phyloP scores from a whole-genome alignment of 441 rosid genomes.

The Eutrema salsugineum region DNA sequence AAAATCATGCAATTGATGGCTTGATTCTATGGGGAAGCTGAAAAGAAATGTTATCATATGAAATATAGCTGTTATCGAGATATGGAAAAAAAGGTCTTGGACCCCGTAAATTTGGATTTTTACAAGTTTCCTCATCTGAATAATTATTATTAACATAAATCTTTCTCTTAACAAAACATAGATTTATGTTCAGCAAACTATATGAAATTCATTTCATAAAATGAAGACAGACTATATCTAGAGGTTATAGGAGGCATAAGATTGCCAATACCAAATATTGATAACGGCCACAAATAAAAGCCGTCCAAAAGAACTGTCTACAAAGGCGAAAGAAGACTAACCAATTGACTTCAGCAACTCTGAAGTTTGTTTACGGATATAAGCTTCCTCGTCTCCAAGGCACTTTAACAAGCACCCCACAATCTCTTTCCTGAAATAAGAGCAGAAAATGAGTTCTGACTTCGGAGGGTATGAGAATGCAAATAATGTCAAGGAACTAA shows the following conservation, averaged over 20 bases:
- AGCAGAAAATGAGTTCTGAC: constrained; percentile 10
- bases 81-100: constrained; percentile 3
- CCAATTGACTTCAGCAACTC: constrained; percentile 67
- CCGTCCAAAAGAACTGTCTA: not conserved
- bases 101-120: not conserved
- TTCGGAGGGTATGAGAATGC: constrained; percentile 6
- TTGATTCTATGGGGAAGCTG: constrained; percentile 8
- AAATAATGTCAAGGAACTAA: constrained; percentile 4
- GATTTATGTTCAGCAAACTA: not conserved
- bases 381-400: constrained; percentile 58
- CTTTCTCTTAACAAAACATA: not conserved
- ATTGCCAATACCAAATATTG: not conserved
- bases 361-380: constrained; percentile 51
- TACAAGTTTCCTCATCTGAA: not conserved
- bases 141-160: not conserved
- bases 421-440: constrained; percentile 63
- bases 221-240: not conserved
- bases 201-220: not conserved
- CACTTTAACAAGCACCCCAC: constrained; percentile 56
- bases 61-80: not conserved
- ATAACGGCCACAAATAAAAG: not conserved
- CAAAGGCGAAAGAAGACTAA: constrained; percentile 34
- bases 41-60: not conserved
- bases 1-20: not conserved
- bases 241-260: not conserved